Conservation (phyloP, 176 grass and related monocot species). For the Thinopyrum elongatum region DNA sequence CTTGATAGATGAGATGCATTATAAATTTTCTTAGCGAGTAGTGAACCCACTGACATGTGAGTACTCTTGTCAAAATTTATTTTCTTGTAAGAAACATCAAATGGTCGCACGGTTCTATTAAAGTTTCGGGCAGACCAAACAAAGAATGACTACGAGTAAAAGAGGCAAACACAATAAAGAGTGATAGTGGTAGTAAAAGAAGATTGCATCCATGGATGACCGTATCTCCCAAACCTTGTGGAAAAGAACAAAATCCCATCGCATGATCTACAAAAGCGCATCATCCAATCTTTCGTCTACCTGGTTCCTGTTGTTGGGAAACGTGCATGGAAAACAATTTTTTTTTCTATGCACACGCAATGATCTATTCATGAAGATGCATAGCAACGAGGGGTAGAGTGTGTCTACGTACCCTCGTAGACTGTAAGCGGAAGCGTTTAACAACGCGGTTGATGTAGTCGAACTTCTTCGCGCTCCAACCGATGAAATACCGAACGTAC, state of each 20-base stretch:
- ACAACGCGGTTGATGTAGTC: too few species aligned
- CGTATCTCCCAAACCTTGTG: slow-evolving; percentile 33
- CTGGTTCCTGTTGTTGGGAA: too few species aligned
- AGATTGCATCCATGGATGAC: neutral
- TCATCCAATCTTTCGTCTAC: slow-evolving; percentile 17
- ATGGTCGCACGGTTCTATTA: neutral
- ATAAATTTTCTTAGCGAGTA: neutral
- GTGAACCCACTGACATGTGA: neutral
- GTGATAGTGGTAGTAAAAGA: neutral
- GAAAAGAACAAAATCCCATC: slow-evolving; percentile 35
- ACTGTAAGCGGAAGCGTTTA: too few species aligned
- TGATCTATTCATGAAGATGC: too few species aligned
- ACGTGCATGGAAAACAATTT: too few species aligned
- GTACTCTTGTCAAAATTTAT: neutral
- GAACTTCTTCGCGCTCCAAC: too few species aligned
- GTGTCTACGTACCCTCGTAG: too few species aligned
- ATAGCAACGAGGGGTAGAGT: too few species aligned
- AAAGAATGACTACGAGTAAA: neutral
- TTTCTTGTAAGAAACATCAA: slow-evolving; percentile 18
- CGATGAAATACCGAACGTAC: too few species aligned
- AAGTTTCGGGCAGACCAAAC: neutral
- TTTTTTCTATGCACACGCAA: too few species aligned
- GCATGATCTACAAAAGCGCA: slow-evolving; percentile 11
- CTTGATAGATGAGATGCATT: neutral
- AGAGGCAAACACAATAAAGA: neutral